A percentile compares a stretch with the other conserved stretches of the same genome.
Evolutionary conservation across 2,329 filamentous ascomycete genomes (phyloP).

Genomic region (Fusarium newnesense): DNA sequence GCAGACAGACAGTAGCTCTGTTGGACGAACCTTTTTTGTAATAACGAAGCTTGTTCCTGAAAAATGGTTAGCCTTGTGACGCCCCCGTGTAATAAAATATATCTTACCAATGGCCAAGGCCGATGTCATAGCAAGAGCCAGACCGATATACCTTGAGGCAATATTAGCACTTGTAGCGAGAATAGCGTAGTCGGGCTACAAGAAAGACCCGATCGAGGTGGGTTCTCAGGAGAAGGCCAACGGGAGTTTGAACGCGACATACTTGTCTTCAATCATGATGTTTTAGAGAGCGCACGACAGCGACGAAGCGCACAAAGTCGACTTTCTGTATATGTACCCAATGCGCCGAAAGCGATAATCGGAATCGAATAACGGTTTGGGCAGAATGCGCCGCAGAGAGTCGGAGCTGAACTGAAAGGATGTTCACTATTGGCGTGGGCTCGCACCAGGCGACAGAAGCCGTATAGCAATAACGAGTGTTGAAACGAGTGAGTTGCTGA

Average conservation of each 20-base stretch:
- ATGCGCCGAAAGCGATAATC: conserved; percentile 25
- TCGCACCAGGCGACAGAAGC: conserved; percentile 42
- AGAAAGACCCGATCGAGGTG: conserved; percentile 8
- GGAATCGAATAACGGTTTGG: neutral
- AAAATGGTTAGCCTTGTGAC: conserved; percentile 34
- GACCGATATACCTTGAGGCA: conserved; percentile 74
- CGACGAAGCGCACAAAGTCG: conserved; percentile 28
- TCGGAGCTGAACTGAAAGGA: conserved; percentile 6
- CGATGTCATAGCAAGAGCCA: conserved; percentile 78
- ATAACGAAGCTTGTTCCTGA: conserved; percentile 96
- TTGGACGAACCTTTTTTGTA: conserved; percentile 84
- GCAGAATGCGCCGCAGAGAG: conserved; percentile 21
- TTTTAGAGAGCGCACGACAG: conserved; percentile 29
- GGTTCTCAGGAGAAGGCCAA: conserved; percentile 9
- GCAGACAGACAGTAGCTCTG: neutral
- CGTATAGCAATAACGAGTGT: conserved; percentile 30
- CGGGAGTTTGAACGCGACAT: conserved; percentile 34
- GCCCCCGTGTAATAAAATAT: neutral
- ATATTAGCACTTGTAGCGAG: conserved; percentile 27
- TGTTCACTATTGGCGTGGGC: conserved; percentile 29
- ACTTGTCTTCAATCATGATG: conserved; percentile 54
- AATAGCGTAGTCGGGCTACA: neutral
- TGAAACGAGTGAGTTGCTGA: conserved; percentile 1
- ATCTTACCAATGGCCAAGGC: conserved; percentile 79
- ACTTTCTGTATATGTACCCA: neutral